Conservation (phyloP, 2,329 filamentous ascomycete species). For the Zopfia rhizophila region DNA sequence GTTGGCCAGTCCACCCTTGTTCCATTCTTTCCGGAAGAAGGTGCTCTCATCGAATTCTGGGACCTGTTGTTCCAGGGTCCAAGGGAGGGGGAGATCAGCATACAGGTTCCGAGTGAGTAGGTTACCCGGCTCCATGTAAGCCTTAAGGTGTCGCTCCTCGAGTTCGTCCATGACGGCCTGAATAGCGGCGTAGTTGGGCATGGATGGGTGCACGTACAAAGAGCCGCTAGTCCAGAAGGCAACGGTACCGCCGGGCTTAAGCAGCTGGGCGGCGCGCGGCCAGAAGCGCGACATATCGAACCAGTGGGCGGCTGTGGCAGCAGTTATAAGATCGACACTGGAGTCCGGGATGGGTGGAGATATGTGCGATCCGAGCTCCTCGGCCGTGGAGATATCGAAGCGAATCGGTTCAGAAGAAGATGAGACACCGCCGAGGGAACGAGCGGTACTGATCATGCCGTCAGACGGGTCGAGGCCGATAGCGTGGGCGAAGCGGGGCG, state of each 20-base stretch:
- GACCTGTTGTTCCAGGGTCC: constrained; percentile 52
- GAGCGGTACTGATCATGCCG: constrained; percentile 65
- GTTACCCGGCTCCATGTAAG: constrained; percentile 58
- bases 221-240: constrained; percentile 60
- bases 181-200: constrained; percentile 55
- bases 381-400: constrained; percentile 58
- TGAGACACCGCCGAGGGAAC: constrained; percentile 45
- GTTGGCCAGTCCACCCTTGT: constrained; percentile 36
- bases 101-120: constrained; percentile 55
- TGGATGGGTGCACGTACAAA: constrained; percentile 40
- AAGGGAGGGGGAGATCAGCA: constrained; percentile 59
- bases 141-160: constrained; percentile 48
- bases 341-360: constrained; percentile 39
- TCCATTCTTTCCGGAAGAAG: constrained; percentile 59
- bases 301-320: constrained; percentile 66
- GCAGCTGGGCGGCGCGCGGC: constrained; percentile 55
- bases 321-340: constrained; percentile 62
- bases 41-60: constrained; percentile 52
- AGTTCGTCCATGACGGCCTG: constrained; percentile 55
- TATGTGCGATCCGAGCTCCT: constrained; percentile 52
- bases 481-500: constrained; percentile 57
- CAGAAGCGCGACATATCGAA: constrained; percentile 66
- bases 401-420: constrained; percentile 44
- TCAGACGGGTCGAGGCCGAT: constrained; percentile 64
- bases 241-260: constrained; percentile 65